Evolutionary conservation across 805 yeast genomes (phyloP), one percentile per base, ranked within the genome.

Genomic region (Hanseniaspora singularis): DNA sequence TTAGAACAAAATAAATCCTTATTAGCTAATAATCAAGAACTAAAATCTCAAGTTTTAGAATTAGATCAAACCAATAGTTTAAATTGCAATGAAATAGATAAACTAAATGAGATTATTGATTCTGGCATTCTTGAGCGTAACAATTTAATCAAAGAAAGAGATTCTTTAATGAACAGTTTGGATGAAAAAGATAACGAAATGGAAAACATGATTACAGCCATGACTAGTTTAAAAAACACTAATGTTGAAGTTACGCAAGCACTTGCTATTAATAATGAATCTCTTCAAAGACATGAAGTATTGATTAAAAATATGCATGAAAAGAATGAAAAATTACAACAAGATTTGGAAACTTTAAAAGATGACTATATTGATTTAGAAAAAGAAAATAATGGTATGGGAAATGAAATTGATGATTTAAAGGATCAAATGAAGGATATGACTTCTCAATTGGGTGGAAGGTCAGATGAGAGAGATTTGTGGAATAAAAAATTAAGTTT

Each of bases 311-410:
- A 64, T 57, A 41, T 63, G 53, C 55, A 61, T 44, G 37, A 48
- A 15, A 63, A 66, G 24, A 54, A 65, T 23, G 57, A 57, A 7
- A 45, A 33, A 1, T 53, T 67, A 49, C 65, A 64, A 46, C 37
- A 51, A 2, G 64, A 62, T 23, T 51, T 65, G n/a, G 69, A 66
- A 36, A 58, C 58, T 12, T 65, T 71, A 46, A 72, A 77, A 50
- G 72, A 72, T 38, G 76, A 76, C 38, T 70, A 73, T 33, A 64
- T 79, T 49, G 74, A 77, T 41, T 60, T 77, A 4, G 63, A 67
- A 20, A 85, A 82, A 59, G 92, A 82, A 56, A 81, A 79, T 55
- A 77, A 76, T 54, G 72, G 81, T 1, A 57, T 81, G 51, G 68
- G 64, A 44, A 48, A 50, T 14, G 73, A 74, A 52, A 64, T 74